These are phyloP conservation scores for Pseudofabraea citricarpa DNA, from an alignment of 2,329 filamentous ascomycete genomes.

Conservation along the genomic window DNA sequence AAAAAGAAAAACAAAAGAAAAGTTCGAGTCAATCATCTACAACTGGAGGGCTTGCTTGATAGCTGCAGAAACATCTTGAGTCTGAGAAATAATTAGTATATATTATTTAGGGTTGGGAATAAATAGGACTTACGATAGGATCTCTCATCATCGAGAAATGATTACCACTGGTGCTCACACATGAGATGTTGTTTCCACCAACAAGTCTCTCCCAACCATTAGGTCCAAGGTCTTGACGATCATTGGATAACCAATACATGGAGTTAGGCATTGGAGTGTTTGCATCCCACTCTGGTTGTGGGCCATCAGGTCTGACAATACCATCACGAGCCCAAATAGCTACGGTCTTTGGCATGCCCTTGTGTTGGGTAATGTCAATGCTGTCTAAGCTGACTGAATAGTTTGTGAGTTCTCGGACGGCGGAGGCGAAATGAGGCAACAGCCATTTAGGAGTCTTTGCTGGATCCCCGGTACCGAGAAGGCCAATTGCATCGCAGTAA, in stretches of 20 bases:
- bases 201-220: constrained; percentile 53
- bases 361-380: constrained; percentile 51
- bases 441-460: constrained; percentile 57
- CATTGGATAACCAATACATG: constrained; percentile 66
- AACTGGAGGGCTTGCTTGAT: not conserved
- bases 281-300: constrained; percentile 55
- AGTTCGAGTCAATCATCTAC: not conserved
- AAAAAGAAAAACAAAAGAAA: not conserved
- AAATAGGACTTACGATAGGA: constrained; percentile 13
- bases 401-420: constrained; percentile 44
- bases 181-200: constrained; percentile 11
- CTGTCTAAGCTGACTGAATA: constrained; percentile 65
- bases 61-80: not conserved
- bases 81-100: not conserved
- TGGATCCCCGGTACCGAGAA: constrained; percentile 53
- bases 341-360: constrained; percentile 52
- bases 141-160: constrained; percentile 21
- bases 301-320: constrained; percentile 64
- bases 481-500: constrained; percentile 67
- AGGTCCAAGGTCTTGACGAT: constrained; percentile 64
- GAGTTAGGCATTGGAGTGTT: constrained; percentile 37
- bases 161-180: constrained; percentile 12
- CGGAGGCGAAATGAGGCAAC: constrained; percentile 63
- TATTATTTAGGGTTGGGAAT: not conserved
- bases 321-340: constrained; percentile 70